Evolutionary conservation across 2,329 filamentous ascomycete genomes (phyloP).

Genomic region (Trichoderma sp.): DNA sequence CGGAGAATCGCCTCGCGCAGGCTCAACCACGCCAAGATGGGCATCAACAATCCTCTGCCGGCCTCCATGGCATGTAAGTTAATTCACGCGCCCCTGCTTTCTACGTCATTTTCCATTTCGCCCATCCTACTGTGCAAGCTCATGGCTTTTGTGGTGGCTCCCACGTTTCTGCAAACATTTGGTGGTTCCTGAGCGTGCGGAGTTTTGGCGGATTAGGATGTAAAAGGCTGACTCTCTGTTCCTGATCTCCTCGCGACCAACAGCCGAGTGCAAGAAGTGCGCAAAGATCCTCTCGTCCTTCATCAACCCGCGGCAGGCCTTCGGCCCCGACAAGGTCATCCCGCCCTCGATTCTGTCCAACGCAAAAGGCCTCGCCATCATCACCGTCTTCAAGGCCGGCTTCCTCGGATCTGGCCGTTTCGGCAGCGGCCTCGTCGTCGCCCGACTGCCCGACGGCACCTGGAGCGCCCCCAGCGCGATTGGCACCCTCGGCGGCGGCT

Average conservation of each 20-base stretch:
- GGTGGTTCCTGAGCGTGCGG: no score
- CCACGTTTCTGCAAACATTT: conserved; percentile 3
- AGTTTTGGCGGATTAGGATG: no score
- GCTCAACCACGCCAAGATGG: conserved; percentile 35
- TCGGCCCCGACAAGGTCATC: conserved; percentile 96
- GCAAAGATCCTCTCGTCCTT: conserved; percentile 95
- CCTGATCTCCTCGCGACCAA: background rate
- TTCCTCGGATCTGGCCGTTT: conserved; percentile 83
- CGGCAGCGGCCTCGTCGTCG: conserved; percentile 80
- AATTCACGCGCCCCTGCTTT: conserved; percentile 30
- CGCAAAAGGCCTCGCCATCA: conserved; percentile 87
- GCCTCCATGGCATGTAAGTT: conserved; percentile 68
- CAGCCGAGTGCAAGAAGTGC: conserved; percentile 97
- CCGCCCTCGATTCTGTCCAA: conserved; percentile 85
- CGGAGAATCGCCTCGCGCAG: conserved; percentile 17
- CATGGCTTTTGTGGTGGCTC: conserved; percentile 17
- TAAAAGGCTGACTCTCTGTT: conserved; percentile 16
- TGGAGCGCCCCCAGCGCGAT: conserved; percentile 86
- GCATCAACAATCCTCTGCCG: conserved; percentile 67
- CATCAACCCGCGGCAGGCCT: conserved; percentile 87
- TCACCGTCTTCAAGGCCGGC: conserved; percentile 84
- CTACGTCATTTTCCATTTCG: conserved; percentile 13
- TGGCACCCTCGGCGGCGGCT: conserved; percentile 76
- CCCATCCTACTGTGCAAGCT: no score
- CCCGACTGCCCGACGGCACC: conserved; percentile 71